Conservation (phyloP, 1,284 basidiomycete species). For the Rhizoctonia solani region DNA sequence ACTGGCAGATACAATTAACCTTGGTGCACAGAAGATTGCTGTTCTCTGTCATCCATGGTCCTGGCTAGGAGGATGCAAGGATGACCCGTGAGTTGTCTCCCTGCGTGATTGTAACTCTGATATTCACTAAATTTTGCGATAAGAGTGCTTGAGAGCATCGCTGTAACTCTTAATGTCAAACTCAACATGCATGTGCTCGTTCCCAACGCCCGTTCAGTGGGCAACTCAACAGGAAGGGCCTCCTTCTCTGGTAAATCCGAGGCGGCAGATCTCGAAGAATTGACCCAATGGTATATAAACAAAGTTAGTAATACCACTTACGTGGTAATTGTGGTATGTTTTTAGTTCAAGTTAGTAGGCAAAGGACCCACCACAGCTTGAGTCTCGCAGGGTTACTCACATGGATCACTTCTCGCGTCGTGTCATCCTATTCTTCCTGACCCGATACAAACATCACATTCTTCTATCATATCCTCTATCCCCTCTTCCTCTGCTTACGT, state of each 20-base stretch:
- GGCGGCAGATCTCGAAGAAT: conserved; percentile 63
- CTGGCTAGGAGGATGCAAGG: conserved; percentile 72
- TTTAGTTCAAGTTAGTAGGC: background rate
- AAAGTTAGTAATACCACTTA: conserved; percentile 52
- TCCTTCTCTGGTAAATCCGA: conserved; percentile 72
- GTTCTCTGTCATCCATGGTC: conserved; percentile 79
- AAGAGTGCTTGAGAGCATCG: conserved; percentile 47
- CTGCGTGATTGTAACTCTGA: conserved; percentile 35
- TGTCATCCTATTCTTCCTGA: conserved; percentile 57
- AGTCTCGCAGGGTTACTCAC: conserved; percentile 69
- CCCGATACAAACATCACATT: conserved; percentile 62
- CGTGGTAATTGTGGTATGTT: conserved; percentile 59
- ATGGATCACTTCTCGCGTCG: conserved; percentile 73
- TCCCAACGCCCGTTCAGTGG: conserved; percentile 78
- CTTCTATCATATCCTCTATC: conserved; percentile 78
- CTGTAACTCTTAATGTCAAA: conserved; percentile 42
- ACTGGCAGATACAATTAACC: background rate
- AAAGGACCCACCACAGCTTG: background rate
- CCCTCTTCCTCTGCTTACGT: conserved; percentile 64
- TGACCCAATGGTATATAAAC: conserved; percentile 61
- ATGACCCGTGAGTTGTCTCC: conserved; percentile 63
- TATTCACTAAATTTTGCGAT: conserved; percentile 42
- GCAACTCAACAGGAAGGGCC: conserved; percentile 66
- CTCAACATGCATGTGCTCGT: conserved; percentile 61
- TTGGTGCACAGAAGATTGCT: conserved; percentile 45